Conservation (phyloP, 352 stramenopile genomes). For the Nothophytophthora sp. region DNA sequence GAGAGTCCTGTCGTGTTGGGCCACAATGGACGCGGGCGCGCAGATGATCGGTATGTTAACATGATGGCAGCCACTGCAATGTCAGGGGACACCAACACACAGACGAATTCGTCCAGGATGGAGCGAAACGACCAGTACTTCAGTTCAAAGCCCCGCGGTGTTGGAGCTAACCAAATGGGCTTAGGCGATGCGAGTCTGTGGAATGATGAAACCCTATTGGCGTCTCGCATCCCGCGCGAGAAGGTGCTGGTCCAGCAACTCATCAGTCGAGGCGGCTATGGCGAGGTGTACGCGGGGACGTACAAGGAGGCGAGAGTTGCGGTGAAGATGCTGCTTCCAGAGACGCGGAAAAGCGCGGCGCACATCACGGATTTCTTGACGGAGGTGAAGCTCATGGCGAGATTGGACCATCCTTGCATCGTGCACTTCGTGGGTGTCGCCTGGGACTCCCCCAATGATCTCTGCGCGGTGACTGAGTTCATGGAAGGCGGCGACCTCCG, state of each 20-base stretch:
- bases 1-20: too few relatives aligned
- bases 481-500: conserved; percentile 33
- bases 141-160: background rate
- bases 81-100: too few relatives aligned
- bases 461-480: conserved; percentile 37
- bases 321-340: conserved; percentile 21
- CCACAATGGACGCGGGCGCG: too few relatives aligned
- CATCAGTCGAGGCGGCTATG: conserved; percentile 25
- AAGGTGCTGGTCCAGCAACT: conserved; percentile 18
- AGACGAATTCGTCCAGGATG: too few relatives aligned
- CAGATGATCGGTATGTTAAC: too few relatives aligned
- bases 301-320: conserved; percentile 18
- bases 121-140: too few relatives aligned
- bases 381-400: conserved; percentile 22
- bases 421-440: conserved; percentile 38
- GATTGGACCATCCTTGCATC: conserved; percentile 36
- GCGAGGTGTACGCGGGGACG: conserved; percentile 17
- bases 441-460: conserved; percentile 35
- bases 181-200: too few relatives aligned
- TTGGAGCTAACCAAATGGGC: too few relatives aligned
- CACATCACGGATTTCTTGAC: conserved; percentile 13
- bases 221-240: conserved; percentile 29
- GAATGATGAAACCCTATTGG: conserved; percentile 18
- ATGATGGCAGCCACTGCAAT: background rate
- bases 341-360: conserved; percentile 5